These are phyloP conservation scores for Colletotrichum sansevieriae DNA, from an alignment of 2,329 filamentous ascomycete species.

Conservation along the genomic window DNA sequence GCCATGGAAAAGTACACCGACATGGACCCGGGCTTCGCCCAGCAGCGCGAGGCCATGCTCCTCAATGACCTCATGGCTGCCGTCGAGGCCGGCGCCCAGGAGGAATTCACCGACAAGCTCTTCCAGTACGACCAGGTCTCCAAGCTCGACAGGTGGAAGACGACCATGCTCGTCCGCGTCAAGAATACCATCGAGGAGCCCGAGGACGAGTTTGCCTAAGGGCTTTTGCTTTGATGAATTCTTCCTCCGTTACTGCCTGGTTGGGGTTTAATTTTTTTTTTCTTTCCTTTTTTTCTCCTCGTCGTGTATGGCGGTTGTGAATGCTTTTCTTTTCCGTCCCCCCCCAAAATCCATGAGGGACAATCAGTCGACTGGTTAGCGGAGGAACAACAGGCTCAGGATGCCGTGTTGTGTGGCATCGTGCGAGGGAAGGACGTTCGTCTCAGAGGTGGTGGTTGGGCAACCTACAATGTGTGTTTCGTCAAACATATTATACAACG, in stretches of 20 bases:
- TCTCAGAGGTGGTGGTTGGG: background rate
- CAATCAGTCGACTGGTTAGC: background rate
- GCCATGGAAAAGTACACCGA: slow-evolving; percentile 88
- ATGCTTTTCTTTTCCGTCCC: background rate
- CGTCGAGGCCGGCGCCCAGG: slow-evolving; percentile 82
- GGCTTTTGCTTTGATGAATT: no score
- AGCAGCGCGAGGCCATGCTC: slow-evolving; percentile 85
- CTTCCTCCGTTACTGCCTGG: no score
- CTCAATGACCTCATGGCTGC: slow-evolving; percentile 81
- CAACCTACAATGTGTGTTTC: no score
- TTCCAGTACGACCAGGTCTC: slow-evolving; percentile 93
- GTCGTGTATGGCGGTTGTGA: background rate
- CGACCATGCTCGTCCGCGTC: slow-evolving; percentile 82
- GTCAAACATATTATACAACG: no score
- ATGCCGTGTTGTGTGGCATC: slow-evolving; percentile 7
- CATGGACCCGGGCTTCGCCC: slow-evolving; percentile 80
- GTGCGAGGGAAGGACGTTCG: background rate
- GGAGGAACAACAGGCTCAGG: slow-evolving; percentile 16
- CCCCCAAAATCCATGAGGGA: no score
- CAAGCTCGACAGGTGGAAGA: slow-evolving; percentile 98
- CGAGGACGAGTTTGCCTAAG: slow-evolving; percentile 58
- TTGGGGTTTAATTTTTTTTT: background rate
- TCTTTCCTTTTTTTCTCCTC: background rate
- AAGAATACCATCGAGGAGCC: slow-evolving; percentile 83
- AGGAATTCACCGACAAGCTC: slow-evolving; percentile 86